A percentile compares a stretch with the other conserved stretches of the same genome.
These are phyloP conservation scores for Daedaleopsis sinensis DNA, from an alignment of 768 basidiomycete genomes.

Conservation along the genomic window DNA sequence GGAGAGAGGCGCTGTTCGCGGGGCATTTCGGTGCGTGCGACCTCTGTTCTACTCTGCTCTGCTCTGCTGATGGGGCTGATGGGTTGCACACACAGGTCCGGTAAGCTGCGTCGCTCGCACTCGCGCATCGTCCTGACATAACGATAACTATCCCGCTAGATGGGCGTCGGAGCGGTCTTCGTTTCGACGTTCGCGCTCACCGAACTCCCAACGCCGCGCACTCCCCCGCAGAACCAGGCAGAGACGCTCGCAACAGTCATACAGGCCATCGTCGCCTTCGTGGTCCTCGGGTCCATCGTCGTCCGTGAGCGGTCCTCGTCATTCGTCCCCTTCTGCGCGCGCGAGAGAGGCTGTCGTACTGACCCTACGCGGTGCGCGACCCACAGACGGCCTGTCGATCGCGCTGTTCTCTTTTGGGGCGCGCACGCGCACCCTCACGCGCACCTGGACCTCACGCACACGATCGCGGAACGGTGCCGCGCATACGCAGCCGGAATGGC, in stretches of 20 bases:
- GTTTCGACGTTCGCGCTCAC: slow-evolving; percentile 74
- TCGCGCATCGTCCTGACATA: background rate
- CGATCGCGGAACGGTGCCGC: background rate
- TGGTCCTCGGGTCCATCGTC: slow-evolving; percentile 86
- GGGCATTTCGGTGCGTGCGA: slow-evolving; percentile 81
- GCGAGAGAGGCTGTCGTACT: background rate
- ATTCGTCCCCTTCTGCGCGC: background rate
- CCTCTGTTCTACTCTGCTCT: background rate
- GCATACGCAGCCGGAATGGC: slow-evolving; percentile 47
- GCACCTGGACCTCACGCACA: slow-evolving; percentile 42
- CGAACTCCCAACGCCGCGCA: slow-evolving; percentile 55
- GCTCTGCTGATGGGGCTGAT: background rate
- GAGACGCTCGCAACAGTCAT: slow-evolving; percentile 73
- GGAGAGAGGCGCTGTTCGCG: slow-evolving; percentile 86
- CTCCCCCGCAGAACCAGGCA: slow-evolving; percentile 66
- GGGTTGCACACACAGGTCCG: background rate
- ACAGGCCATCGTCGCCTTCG: slow-evolving; percentile 84
- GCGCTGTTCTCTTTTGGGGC: slow-evolving; percentile 64
- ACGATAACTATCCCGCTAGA: slow-evolving; percentile 43
- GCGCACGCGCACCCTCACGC: slow-evolving; percentile 48
- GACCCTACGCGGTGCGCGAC: background rate
- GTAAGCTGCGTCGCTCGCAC: background rate
- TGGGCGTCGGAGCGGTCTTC: slow-evolving; percentile 94
- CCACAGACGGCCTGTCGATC: slow-evolving; percentile 67
- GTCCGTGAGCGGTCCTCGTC: slow-evolving; percentile 54